These are phyloP conservation scores for Leonotis leonurus DNA, from an alignment of 257 asterid genomes.

Conservation along the genomic window DNA sequence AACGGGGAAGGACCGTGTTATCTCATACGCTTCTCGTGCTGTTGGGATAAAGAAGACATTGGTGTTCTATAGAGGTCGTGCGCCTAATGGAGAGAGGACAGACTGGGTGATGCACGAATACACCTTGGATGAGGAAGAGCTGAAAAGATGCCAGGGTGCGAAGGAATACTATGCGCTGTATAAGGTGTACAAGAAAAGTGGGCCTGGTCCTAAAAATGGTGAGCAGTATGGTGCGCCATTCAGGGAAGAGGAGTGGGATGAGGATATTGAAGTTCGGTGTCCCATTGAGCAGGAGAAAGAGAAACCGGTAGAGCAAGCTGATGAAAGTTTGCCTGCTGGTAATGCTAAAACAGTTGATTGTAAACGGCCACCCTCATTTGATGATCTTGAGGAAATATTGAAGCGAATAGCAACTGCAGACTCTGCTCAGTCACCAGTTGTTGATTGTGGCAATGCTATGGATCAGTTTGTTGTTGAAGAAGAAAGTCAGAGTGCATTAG, in stretches of 20 bases:
- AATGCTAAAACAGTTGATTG: neutral
- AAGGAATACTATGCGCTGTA: conserved; percentile 54
- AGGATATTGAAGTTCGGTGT: conserved; percentile 24
- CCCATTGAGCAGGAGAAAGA: conserved; percentile 23
- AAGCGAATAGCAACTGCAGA: conserved; percentile 34
- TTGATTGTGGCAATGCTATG: conserved; percentile 15
- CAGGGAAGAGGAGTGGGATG: conserved; percentile 76
- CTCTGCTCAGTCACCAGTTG: conserved; percentile 25
- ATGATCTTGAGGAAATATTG: conserved; percentile 51
- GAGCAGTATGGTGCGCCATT: conserved; percentile 83
- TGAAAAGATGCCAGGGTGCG: conserved; percentile 38
- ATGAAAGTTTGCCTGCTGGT: conserved; percentile 22
- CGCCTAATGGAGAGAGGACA: conserved; percentile 67
- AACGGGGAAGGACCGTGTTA: conserved; percentile 67
- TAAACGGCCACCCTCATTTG: conserved; percentile 18
- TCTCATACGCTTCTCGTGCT: conserved; percentile 37
- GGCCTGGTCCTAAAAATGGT: conserved; percentile 82
- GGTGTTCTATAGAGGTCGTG: conserved; percentile 72
- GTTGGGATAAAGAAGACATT: conserved; percentile 79
- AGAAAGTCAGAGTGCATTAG: conserved; percentile 31
- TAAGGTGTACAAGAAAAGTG: conserved; percentile 77
- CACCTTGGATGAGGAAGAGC: conserved; percentile 59
- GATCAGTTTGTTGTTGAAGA: conserved; percentile 34
- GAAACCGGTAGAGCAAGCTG: conserved; percentile 14
- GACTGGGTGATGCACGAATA: conserved; percentile 97